phyloP scores from a whole-genome alignment of 108 stramenopile species.

The Nannochloropsis gaditana region DNA sequence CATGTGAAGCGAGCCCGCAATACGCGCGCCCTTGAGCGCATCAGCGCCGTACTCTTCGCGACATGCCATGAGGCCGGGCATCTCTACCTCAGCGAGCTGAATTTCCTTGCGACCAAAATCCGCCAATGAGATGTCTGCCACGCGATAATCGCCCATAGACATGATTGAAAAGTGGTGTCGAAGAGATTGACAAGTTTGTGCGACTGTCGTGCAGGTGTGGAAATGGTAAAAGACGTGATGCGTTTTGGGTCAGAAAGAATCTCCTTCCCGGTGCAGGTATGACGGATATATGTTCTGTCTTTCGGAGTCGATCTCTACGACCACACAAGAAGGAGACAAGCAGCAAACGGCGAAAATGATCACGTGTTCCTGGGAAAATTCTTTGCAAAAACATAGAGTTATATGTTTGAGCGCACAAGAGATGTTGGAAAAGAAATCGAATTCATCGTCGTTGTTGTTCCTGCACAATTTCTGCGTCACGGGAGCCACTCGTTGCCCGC shows the following conservation, averaged over 20 bases:
- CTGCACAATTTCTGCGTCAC: no score
- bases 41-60: constrained; percentile 77
- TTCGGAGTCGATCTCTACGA: no score
- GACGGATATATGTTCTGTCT: no score
- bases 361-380: no score
- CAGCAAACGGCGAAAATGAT: no score
- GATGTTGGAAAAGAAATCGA: no score
- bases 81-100: constrained; percentile 96
- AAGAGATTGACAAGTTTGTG: constrained; percentile 21
- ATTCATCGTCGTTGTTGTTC: no score
- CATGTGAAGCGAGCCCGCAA: constrained; percentile 98
- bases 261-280: no score
- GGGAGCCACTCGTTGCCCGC: no score
- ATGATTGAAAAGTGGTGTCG: constrained; percentile 55
- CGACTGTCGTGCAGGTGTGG: neutral
- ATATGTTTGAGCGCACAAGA: no score
- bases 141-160: constrained; percentile 95
- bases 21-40: constrained; percentile 71
- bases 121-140: constrained; percentile 98
- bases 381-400: no score
- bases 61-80: constrained; percentile 99
- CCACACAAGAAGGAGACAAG: no score
- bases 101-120: constrained; percentile 99
- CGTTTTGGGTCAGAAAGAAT: neutral
- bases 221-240: neutral